Conservation (phyloP, 2,329 filamentous ascomycete species). For the Calonectria pseudoreteaudii region DNA sequence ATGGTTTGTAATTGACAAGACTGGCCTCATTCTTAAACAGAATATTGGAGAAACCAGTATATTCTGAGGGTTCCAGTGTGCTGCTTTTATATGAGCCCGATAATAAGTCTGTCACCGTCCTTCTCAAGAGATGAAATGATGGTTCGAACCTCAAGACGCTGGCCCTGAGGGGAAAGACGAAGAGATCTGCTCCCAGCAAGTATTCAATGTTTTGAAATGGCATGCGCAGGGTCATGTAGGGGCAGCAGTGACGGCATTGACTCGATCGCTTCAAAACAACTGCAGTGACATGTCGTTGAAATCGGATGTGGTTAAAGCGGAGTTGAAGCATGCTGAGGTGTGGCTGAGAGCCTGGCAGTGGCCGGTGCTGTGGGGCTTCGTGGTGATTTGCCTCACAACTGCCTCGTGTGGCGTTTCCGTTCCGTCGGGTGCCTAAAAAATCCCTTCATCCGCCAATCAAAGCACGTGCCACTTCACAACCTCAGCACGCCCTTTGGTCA, state of each 20-base stretch:
- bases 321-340: slow-evolving; percentile 27
- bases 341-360: slow-evolving; percentile 35
- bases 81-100: background rate
- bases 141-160: background rate
- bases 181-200: background rate
- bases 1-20: background rate
- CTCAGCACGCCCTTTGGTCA: slow-evolving; percentile 8
- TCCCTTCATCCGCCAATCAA: slow-evolving; percentile 25
- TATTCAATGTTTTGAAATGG: background rate
- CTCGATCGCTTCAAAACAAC: background rate
- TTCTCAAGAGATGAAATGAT: slow-evolving; percentile 4
- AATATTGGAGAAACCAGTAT: no score
- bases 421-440: slow-evolving; percentile 15
- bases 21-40: background rate
- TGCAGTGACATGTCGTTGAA: slow-evolving; percentile 29
- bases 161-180: background rate
- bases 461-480: slow-evolving; percentile 24
- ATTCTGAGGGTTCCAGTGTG: background rate
- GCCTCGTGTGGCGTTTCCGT: slow-evolving; percentile 14
- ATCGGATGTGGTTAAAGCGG: slow-evolving; percentile 33
- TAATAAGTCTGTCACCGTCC: no score
- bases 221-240: background rate
- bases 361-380: background rate
- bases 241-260: background rate
- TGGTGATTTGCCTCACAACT: background rate